Evolutionary conservation across 2,329 filamentous ascomycete genomes (phyloP).

Genomic region (Arthrobotrys sphaeroides): DNA sequence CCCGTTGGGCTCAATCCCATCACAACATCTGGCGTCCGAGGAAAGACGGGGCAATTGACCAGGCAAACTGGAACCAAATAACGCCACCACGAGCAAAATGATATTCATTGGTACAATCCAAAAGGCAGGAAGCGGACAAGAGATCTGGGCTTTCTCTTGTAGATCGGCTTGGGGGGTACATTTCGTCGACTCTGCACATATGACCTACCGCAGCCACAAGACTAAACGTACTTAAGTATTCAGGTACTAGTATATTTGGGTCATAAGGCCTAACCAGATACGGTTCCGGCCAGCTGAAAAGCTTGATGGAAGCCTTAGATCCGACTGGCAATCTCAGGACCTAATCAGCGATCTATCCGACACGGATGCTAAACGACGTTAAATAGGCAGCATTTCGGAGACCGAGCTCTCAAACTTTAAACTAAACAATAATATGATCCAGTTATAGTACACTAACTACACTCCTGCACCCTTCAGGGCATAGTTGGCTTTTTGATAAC

Average conservation of each 20-base stretch:
- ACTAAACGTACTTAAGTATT: no score
- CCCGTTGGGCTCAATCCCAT: background rate
- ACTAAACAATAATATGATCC: background rate
- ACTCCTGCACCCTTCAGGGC: no score
- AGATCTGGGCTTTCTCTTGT: conserved; percentile 3
- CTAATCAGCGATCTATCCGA: background rate
- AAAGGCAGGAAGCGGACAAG: background rate
- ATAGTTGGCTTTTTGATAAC: background rate
- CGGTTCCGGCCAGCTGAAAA: background rate
- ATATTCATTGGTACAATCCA: background rate
- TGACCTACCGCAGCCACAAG: background rate
- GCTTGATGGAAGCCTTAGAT: background rate
- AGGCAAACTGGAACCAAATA: background rate
- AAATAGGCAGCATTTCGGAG: background rate
- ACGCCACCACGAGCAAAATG: conserved; percentile 11
- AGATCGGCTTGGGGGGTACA: background rate
- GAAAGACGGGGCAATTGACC: conserved; percentile 23
- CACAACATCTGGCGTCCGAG: conserved; percentile 6
- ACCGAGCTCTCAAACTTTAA: background rate
- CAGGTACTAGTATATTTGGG: no score
- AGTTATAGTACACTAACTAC: background rate
- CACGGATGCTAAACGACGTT: background rate
- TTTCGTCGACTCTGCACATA: background rate
- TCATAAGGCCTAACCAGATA: background rate
- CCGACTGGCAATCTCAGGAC: background rate